phyloP scores from a whole-genome alignment of 257 asterid species.

The Plantago major region DNA sequence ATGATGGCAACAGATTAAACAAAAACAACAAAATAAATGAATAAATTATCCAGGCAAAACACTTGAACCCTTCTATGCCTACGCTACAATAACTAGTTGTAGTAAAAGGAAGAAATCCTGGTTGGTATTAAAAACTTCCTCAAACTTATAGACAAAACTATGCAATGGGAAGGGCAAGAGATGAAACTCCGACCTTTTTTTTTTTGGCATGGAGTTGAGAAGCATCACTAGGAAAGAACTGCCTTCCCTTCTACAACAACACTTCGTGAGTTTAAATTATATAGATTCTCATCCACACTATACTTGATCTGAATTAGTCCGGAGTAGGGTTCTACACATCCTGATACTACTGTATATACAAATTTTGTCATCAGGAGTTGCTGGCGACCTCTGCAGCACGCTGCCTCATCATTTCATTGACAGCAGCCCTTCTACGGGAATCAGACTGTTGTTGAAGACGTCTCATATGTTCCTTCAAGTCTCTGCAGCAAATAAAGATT shows the following conservation, averaged over 20 bases:
- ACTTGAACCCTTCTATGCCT: conserved; percentile 20
- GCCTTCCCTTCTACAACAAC: conserved; percentile 14
- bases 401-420: conserved; percentile 82
- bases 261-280: conserved; percentile 12
- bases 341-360: conserved; percentile 29
- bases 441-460: conserved; percentile 67
- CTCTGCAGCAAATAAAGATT: conserved; percentile 35
- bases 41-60: conserved; percentile 34
- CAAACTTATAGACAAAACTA: conserved; percentile 26
- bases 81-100: conserved; percentile 20
- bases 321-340: not conserved
- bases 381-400: conserved; percentile 90
- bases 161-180: conserved; percentile 10
- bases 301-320: conserved; percentile 12
- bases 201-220: conserved; percentile 19
- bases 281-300: not conserved
- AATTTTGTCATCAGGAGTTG: conserved; percentile 34
- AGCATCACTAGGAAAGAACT: conserved; percentile 13
- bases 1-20: conserved; percentile 27
- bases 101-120: conserved; percentile 26
- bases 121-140: conserved; percentile 25
- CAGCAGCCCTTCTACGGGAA: conserved; percentile 64
- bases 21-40: conserved; percentile 26
- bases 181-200: conserved; percentile 18
- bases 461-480: conserved; percentile 54